Base-by-base conservation (phyloP, 192 early-diverging fungal genomes). In the Coemansia sp. region DNA sequence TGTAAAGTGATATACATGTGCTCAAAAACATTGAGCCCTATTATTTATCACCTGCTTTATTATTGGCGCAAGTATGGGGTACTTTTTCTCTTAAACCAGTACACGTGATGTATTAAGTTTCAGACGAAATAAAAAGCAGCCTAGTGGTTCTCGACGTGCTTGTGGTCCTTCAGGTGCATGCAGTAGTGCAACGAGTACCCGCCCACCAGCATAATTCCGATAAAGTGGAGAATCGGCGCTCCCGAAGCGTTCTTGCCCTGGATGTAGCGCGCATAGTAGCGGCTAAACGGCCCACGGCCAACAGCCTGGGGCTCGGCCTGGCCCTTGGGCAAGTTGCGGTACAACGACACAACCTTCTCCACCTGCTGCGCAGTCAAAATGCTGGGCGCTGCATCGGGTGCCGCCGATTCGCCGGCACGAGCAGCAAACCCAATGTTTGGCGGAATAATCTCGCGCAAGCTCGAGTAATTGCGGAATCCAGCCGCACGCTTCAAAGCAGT, bases 161-260 rank as follows among this genome's bases (percentile, higher is more conserved):
- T 91, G 88, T 91, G 90, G 86, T 90, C 85, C 85, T 80, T 87
- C 77, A 91, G 77, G 84, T 91, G 90, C 86, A 87, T 87, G 70
- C 85, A 74, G 77, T 91, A 91, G 70, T 91, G 87, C 59, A 88
- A 85, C 70, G 86, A 73, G 83, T 91, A 91, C 59, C 87, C 87
- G 62, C 74, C 64, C 23, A 77, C 72, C 61, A 87, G 83, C 81
- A 91, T 68, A 38, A 72, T 84, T 38, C 72, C 74, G 31, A 91
- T 83, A 67, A 81, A 67, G 71, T 90, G 88, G 61, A 87, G 52
- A 50, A 90, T 75, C 21, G 90, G 90, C 65, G 83, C 82, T 67
- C 84, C 75, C 65, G 79, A 82, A 14, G 88, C 73, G 68, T 90
- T 91, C 31, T 91, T 83, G 59, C 90, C 90, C 23, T 82, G 85